phyloP scores from a whole-genome alignment of 495 filamentous ascomycete genomes.

The Neurospora tetrasperma region DNA sequence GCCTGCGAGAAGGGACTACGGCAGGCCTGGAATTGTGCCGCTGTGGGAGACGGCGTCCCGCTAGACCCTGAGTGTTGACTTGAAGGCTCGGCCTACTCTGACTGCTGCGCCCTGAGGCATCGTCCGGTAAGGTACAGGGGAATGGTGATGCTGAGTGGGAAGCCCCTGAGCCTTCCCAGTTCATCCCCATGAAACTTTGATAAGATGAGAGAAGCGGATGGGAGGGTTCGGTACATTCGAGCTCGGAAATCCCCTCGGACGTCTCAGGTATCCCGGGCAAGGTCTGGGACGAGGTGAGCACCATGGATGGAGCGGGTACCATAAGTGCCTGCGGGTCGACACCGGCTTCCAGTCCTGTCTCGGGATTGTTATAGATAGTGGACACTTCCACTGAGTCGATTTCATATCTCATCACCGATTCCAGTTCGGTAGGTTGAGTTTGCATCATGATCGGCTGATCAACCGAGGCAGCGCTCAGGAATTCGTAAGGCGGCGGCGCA shows the following conservation, averaged over 20 bases:
- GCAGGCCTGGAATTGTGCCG: conserved; percentile 13
- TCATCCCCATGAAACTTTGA: neutral
- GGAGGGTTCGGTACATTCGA: conserved; percentile 19
- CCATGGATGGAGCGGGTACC: conserved; percentile 7
- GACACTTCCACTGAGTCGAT: conserved; percentile 33
- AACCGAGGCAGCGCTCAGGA: conserved; percentile 14
- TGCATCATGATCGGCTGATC: neutral
- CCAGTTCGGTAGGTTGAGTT: conserved; percentile 22
- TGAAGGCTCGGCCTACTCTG: conserved; percentile 16
- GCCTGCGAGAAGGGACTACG: conserved; percentile 15
- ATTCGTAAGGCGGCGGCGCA: conserved; percentile 35
- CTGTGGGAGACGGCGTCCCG: conserved; percentile 12
- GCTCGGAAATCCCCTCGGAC: conserved; percentile 12
- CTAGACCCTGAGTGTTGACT: conserved; percentile 21
- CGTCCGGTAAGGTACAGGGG: conserved; percentile 1
- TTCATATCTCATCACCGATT: conserved; percentile 33
- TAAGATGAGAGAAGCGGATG: neutral
- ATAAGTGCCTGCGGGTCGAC: conserved; percentile 24
- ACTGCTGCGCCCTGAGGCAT: neutral
- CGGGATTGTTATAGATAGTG: neutral
- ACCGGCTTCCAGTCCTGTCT: conserved; percentile 7
- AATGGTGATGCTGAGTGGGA: neutral
- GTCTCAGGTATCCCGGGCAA: neutral
- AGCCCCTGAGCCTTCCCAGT: neutral
- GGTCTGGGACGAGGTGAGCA: neutral